Conservation (phyloP, 768 basidiomycete species). For the Trametes coccinea region DNA sequence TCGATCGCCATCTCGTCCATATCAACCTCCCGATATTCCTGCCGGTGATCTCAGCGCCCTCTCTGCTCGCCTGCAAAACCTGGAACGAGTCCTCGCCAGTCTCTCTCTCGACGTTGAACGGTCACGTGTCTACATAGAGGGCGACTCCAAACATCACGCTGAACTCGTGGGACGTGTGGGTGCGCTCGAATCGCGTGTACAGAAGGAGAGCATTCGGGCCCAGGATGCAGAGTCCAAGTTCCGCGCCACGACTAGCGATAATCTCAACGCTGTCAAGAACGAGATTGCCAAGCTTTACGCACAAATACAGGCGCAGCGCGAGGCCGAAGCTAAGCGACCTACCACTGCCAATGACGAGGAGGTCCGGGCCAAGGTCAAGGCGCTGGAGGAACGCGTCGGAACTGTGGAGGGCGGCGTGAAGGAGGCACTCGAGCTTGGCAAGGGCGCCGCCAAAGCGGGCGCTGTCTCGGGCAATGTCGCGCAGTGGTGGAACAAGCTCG, state of each 20-base stretch:
- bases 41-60: constrained; percentile 69
- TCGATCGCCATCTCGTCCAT: constrained; percentile 38
- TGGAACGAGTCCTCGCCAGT: constrained; percentile 64
- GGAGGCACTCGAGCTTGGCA: constrained; percentile 71
- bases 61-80: constrained; percentile 55
- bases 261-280: constrained; percentile 50
- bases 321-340: constrained; percentile 24
- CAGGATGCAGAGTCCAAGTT: constrained; percentile 55
- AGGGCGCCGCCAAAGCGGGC: constrained; percentile 43
- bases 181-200: constrained; percentile 55
- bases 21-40: constrained; percentile 57
- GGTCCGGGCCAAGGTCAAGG: constrained; percentile 51
- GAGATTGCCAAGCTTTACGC: constrained; percentile 57
- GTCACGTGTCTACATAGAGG: constrained; percentile 51
- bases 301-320: constrained; percentile 36
- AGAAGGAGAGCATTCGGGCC: constrained; percentile 44
- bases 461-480: constrained; percentile 38
- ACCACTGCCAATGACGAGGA: constrained; percentile 50
- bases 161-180: constrained; percentile 58
- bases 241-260: constrained; percentile 41
- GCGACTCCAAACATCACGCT: constrained; percentile 48
- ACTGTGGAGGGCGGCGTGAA: constrained; percentile 62
- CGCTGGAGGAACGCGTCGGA: constrained; percentile 64
- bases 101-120: constrained; percentile 59
- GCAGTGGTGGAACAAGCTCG: constrained; percentile 76